These are phyloP conservation scores for Schizothecium vesticola DNA, from an alignment of 495 filamentous ascomycete genomes.

Conservation along the genomic window DNA sequence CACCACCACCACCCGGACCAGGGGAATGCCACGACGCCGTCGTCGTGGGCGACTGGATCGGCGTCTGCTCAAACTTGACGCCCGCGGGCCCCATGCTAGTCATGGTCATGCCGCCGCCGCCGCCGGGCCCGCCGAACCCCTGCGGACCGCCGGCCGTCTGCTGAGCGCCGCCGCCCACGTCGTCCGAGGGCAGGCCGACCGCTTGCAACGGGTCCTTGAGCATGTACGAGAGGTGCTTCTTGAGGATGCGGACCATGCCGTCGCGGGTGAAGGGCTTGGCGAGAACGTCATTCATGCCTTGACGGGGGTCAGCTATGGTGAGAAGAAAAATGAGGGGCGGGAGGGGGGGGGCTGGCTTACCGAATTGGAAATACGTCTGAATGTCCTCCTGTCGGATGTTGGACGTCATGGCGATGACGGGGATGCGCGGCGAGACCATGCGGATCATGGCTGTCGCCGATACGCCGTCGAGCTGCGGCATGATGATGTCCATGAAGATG, in stretches of 20 bases:
- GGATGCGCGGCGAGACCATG: slow-evolving; percentile 74
- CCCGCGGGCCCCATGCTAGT: slow-evolving; percentile 27
- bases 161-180: neutral
- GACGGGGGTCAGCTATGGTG: neutral
- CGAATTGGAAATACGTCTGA: slow-evolving; percentile 93
- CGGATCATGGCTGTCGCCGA: slow-evolving; percentile 92
- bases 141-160: slow-evolving; percentile 32
- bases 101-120: slow-evolving; percentile 12
- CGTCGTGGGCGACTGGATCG: slow-evolving; percentile 67
- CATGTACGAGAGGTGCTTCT: slow-evolving; percentile 79
- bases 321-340: neutral
- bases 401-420: slow-evolving; percentile 97
- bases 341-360: slow-evolving; percentile 47
- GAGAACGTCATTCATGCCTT: slow-evolving; percentile 98
- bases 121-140: slow-evolving; percentile 6
- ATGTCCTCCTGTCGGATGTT: slow-evolving; percentile 98
- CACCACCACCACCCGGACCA: neutral
- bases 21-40: slow-evolving; percentile 72
- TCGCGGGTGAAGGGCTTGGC: slow-evolving; percentile 97
- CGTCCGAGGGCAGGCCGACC: slow-evolving; percentile 10
- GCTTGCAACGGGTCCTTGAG: slow-evolving; percentile 41
- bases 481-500: slow-evolving; percentile 98
- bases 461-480: slow-evolving; percentile 93
- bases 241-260: slow-evolving; percentile 82
- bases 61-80: slow-evolving; percentile 81